Base-by-base conservation (phyloP, 2,329 filamentous ascomycete species). In the Hansfordia pulvinata region DNA sequence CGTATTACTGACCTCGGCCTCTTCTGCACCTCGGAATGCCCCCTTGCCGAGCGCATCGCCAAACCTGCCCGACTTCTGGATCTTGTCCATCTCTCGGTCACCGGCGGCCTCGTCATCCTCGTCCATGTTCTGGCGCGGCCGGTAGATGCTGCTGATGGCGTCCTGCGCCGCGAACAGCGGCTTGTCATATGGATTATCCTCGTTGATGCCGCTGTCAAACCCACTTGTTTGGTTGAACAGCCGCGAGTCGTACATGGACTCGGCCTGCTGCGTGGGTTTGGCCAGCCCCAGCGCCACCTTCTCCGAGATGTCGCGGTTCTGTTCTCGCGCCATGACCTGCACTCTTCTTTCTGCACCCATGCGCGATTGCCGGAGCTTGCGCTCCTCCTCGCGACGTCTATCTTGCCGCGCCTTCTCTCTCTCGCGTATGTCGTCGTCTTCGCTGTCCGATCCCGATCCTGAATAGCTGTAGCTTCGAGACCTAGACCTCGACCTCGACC, bases 171-270 rank as follows among this genome's bases (percentile, higher is more conserved):
- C 86, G 49, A 98, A 98, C 6, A 98, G 62, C 12, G 90, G 90
- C 56, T 96, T 96, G 52, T 96, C 90, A 57, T 96, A 98, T 1
- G 77, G 75, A 46, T 98, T 90, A 51, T 98, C 90, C 52, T 98
- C 90, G 52, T 98, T 98, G 65, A 94, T 85, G 1, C 88, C 90
- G 27, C 76, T 70, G 40, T 85, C 78, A 48, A 98, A 92, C 0
- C 90, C 90, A 41, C 80, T 86, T 5, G 76, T 79, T 55, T 93
- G 84, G 55, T 96, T 94, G 57, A 98, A 98, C 17, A 98, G 58
- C 20, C 90, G 69, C 3, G 85, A 92, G 56, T 98, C 90, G 58
- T 92, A 98, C 90, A 96, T 96, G 14, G 81, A 76, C 52, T 98
- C 90, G 29, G 78, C 78, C 26, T 76, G 81, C 47, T 90, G 80